Evolutionary conservation across 306 rosid genomes (phyloP).

Genomic region (Rosa persica): DNA sequence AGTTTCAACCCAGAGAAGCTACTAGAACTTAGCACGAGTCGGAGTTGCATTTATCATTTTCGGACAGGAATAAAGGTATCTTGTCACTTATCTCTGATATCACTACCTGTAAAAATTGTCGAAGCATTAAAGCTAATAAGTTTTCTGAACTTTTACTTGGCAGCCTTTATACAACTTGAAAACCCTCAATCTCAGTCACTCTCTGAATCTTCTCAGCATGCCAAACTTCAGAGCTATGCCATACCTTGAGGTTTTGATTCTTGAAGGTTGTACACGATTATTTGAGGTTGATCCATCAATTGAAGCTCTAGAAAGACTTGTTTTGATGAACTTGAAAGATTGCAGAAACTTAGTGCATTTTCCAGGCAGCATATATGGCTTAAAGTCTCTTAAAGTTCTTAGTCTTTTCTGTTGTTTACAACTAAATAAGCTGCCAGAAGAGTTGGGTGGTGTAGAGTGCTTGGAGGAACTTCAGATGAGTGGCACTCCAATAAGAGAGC

Average conservation of each 20-base stretch:
- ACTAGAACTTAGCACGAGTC: too few relatives aligned
- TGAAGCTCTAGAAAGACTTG: not conserved
- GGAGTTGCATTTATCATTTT: too few relatives aligned
- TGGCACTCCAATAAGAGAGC: slow-evolving; percentile 17
- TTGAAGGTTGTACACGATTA: not conserved
- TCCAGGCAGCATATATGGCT: slow-evolving; percentile 27
- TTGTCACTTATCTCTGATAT: too few relatives aligned
- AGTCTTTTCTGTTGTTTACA: slow-evolving; percentile 34
- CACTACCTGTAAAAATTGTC: too few relatives aligned
- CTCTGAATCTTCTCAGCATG: not conserved
- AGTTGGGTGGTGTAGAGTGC: slow-evolving; percentile 15
- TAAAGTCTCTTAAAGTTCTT: slow-evolving; percentile 30
- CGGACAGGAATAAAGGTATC: too few relatives aligned
- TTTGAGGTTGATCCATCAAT: not conserved
- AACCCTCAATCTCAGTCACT: not conserved
- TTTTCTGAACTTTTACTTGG: too few relatives aligned
- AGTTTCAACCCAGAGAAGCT: too few relatives aligned
- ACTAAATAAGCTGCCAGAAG: slow-evolving; percentile 22
- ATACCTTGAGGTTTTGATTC: not conserved
- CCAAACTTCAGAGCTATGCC: not conserved
- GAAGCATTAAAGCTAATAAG: too few relatives aligned
- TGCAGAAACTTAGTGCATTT: slow-evolving; percentile 21
- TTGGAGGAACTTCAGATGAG: slow-evolving; percentile 29
- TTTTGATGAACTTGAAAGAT: not conserved
- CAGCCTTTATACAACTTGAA: not conserved